Evolutionary conservation across 306 rosid species (phyloP).

Genomic region (Sicyos edulis): DNA sequence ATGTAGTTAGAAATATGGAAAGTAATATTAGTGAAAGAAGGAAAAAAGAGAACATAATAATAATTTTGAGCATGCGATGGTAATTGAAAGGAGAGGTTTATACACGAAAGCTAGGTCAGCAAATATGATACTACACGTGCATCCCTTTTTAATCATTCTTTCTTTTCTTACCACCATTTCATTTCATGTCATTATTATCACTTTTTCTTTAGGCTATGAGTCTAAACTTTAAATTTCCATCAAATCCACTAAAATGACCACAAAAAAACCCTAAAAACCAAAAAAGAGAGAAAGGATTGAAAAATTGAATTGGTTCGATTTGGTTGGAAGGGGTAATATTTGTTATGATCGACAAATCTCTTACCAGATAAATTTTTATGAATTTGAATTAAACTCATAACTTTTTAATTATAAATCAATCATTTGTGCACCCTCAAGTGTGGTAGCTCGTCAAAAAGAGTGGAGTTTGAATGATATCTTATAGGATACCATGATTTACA

Average conservation of each 20-base stretch:
- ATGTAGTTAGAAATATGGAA: no score
- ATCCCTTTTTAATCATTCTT: not conserved
- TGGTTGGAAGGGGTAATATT: not conserved
- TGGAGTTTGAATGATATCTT: no score
- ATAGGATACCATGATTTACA: no score
- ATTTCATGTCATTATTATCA: not conserved
- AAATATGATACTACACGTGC: not conserved
- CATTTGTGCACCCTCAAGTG: no score
- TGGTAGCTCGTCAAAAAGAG: no score
- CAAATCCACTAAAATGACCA: not conserved
- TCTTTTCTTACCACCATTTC: not conserved
- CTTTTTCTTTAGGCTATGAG: not conserved
- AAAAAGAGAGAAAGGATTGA: no score
- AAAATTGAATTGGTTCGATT: not conserved
- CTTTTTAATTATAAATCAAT: no score
- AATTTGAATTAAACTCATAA: no score
- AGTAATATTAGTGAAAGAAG: not conserved
- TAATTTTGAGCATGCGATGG: not conserved
- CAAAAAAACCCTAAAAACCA: no score
- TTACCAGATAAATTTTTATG: no score
- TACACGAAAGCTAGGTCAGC: constrained; percentile 15
- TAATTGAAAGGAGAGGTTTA: not conserved
- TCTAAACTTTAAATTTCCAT: not conserved
- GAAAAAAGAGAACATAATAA: not conserved
- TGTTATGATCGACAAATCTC: no score